Percentiles rank a stretch among this genome's conserved stretches.
Evolutionary conservation across 2,329 filamentous ascomycete genomes (phyloP).

Genomic region (Fusarium luffae): DNA sequence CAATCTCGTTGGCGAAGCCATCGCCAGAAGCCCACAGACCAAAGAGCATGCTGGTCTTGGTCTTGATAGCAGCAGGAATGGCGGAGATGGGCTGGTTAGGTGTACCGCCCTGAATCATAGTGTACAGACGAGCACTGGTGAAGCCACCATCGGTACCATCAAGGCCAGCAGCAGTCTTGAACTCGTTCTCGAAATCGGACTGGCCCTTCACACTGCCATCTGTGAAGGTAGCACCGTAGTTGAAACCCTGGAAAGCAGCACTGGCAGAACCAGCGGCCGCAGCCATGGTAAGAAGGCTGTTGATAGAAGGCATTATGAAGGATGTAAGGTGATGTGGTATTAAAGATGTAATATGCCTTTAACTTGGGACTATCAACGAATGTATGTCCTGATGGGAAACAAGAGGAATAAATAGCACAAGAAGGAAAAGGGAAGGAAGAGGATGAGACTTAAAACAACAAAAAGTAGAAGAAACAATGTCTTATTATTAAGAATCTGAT

Average conservation of each 20-base stretch:
- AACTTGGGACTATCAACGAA: constrained; percentile 24
- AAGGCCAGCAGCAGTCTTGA: constrained; percentile 72
- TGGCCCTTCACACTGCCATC: constrained; percentile 70
- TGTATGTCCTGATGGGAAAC: constrained; percentile 14
- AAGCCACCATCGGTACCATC: constrained; percentile 71
- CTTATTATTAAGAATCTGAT: constrained; percentile 5
- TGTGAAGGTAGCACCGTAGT: constrained; percentile 74
- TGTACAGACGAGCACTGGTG: constrained; percentile 78
- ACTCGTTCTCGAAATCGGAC: constrained; percentile 75
- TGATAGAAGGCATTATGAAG: constrained; percentile 49
- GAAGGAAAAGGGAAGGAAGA: not conserved
- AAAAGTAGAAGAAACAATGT: constrained; percentile 2
- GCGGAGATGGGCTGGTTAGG: constrained; percentile 73
- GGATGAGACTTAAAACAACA: not conserved
- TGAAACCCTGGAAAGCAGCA: constrained; percentile 72
- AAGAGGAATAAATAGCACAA: constrained; percentile 2
- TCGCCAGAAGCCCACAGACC: constrained; percentile 85
- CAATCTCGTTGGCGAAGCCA: constrained; percentile 77
- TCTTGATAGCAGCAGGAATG: constrained; percentile 84
- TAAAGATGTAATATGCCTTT: not conserved
- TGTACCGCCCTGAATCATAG: constrained; percentile 76
- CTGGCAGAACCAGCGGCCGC: constrained; percentile 50
- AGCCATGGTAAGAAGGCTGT: constrained; percentile 50
- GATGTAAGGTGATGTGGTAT: not conserved
- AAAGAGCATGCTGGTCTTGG: constrained; percentile 81